Evolutionary conservation across 1,139 yeast species (phyloP).

Genomic region (Lodderomyces metapsilosis): DNA sequence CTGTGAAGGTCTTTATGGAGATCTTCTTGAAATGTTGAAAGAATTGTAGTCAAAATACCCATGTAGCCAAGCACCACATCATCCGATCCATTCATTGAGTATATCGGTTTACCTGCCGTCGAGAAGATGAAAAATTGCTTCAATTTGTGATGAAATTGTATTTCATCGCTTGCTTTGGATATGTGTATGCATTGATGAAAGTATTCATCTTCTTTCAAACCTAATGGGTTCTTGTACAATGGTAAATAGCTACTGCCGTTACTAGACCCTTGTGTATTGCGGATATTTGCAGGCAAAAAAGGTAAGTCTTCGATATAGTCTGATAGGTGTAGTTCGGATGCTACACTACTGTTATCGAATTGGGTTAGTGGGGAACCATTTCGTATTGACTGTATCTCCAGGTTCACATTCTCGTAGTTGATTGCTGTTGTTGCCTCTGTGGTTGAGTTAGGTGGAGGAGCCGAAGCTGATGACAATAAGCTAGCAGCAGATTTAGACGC

Average conservation of each 20-base stretch:
- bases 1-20: slow-evolving; percentile 30
- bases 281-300: slow-evolving; percentile 2
- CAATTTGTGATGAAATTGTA: slow-evolving; percentile 39
- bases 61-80: slow-evolving; percentile 69
- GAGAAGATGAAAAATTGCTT: slow-evolving; percentile 85
- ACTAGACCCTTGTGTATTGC: neutral
- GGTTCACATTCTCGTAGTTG: slow-evolving; percentile 12
- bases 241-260: neutral
- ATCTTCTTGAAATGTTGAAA: slow-evolving; percentile 56
- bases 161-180: slow-evolving; percentile 24
- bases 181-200: slow-evolving; percentile 17
- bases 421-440: slow-evolving; percentile 12
- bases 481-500: slow-evolving; percentile 7
- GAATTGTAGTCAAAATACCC: slow-evolving; percentile 69
- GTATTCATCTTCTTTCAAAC: slow-evolving; percentile 14
- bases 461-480: slow-evolving; percentile 3
- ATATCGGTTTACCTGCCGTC: slow-evolving; percentile 90
- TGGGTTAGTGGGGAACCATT: slow-evolving; percentile 9
- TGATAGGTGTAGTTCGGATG: slow-evolving; percentile 8
- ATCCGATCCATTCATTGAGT: slow-evolving; percentile 76
- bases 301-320: slow-evolving; percentile 9
- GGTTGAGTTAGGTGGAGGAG: neutral
- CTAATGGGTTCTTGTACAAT: slow-evolving; percentile 7
- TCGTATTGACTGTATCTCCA: slow-evolving; percentile 11
- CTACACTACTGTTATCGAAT: slow-evolving; percentile 8